Conservation (phyloP, 257 asterid genomes). For the Solanum phureja region DNA sequence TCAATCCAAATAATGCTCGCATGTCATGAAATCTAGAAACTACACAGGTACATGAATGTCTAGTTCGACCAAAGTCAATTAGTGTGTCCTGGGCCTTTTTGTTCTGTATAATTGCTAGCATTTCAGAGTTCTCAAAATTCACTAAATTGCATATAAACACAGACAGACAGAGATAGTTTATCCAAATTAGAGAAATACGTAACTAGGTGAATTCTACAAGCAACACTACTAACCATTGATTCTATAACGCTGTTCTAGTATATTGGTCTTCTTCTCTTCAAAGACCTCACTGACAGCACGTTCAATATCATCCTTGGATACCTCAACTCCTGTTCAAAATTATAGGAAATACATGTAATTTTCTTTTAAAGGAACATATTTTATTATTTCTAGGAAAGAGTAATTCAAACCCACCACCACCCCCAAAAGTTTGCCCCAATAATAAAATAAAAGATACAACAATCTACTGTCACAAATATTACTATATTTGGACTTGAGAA, state of each 20-base stretch:
- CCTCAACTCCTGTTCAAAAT: constrained; percentile 57
- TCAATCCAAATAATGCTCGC: background rate
- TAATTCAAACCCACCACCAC: background rate
- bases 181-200: background rate
- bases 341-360: background rate
- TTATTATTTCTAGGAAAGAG: background rate
- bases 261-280: constrained; percentile 51
- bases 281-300: constrained; percentile 48
- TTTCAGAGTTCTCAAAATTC: background rate
- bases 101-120: background rate
- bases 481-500: background rate
- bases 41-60: background rate
- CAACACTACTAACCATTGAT: constrained; percentile 53
- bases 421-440: background rate
- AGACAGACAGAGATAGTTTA: background rate
- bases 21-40: background rate
- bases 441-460: background rate
- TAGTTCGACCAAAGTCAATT: background rate
- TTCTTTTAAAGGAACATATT: background rate
- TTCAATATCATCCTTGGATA: constrained; percentile 56
- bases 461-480: background rate
- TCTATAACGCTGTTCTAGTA: constrained; percentile 76
- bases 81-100: background rate
- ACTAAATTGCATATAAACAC: background rate
- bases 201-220: background rate